Evolutionary conservation across 164 flowering plant species (phyloP).

Genomic region (Pachysandra terminalis): DNA sequence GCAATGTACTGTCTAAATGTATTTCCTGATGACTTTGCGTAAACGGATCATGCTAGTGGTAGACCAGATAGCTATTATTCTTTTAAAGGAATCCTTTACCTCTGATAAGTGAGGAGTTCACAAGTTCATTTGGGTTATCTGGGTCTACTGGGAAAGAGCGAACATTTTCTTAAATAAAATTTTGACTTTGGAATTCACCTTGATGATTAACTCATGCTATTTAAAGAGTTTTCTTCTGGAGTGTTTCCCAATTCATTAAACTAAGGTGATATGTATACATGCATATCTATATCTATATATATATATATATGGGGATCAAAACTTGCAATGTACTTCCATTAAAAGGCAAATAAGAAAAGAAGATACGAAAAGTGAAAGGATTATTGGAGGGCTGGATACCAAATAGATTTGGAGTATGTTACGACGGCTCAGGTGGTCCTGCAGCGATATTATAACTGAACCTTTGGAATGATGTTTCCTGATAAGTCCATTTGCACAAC

Average conservation of each 20-base stretch:
- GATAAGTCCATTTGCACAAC: too few species aligned
- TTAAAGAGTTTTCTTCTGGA: not conserved
- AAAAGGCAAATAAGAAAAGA: too few species aligned
- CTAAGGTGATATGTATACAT: not conserved
- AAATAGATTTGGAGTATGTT: too few species aligned
- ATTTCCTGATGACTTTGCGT: not conserved
- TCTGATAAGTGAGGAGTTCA: not conserved
- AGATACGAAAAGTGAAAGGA: too few species aligned
- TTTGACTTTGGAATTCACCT: not conserved
- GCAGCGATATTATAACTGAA: too few species aligned
- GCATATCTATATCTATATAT: too few species aligned
- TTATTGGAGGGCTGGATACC: too few species aligned
- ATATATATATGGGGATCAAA: not conserved
- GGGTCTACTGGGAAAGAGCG: not conserved
- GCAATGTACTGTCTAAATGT: too few species aligned
- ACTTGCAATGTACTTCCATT: too few species aligned
- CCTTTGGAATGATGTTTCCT: too few species aligned
- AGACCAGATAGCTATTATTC: not conserved
- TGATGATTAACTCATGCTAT: constrained; percentile 1
- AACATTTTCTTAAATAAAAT: not conserved
- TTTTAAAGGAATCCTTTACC: not conserved
- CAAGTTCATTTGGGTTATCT: not conserved
- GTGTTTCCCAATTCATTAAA: not conserved
- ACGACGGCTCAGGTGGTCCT: too few species aligned
- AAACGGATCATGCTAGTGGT: not conserved